A percentile compares a stretch with the other conserved stretches of the same genome.
These are phyloP conservation scores for Heritiera littoralis DNA, from an alignment of 345 rosid genomes.

Conservation along the genomic window DNA sequence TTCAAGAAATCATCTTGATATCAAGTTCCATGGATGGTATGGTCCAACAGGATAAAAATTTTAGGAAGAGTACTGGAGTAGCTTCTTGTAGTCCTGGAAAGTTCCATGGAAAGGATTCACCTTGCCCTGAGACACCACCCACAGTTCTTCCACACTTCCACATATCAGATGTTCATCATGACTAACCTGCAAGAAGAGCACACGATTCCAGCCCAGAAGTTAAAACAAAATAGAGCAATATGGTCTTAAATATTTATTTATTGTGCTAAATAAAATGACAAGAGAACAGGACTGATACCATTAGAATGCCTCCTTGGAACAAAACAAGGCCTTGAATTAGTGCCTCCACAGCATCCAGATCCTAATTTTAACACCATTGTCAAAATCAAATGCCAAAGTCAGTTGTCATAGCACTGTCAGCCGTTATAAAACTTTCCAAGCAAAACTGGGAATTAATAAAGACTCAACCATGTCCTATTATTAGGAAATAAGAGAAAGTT, in stretches of 20 bases:
- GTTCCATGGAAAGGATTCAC: constrained; percentile 76
- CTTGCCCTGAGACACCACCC: constrained; percentile 86
- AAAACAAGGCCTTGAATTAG: constrained; percentile 95
- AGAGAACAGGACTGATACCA: constrained; percentile 49
- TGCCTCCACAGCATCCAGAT: constrained; percentile 99
- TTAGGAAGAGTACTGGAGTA: constrained; percentile 59
- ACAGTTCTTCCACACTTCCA: constrained; percentile 93
- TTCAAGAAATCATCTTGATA: not conserved
- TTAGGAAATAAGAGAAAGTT: constrained; percentile 3
- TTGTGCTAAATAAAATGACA: not conserved
- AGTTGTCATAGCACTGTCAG: not conserved
- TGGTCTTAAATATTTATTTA: not conserved
- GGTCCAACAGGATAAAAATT: not conserved
- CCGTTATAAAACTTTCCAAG: not conserved
- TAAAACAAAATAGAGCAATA: not conserved
- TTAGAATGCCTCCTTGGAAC: constrained; percentile 96
- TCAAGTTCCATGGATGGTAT: not conserved
- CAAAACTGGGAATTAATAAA: not conserved
- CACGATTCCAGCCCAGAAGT: not conserved
- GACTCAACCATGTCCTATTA: not conserved
- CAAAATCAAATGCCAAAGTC: constrained; percentile 8
- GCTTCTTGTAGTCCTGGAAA: constrained; percentile 92
- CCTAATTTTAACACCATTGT: constrained; percentile 46
- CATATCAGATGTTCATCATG: constrained; percentile 97
- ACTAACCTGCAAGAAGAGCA: constrained; percentile 65